Evolutionary conservation across 345 rosid genomes (phyloP), one percentile per base, ranked within the genome.

Genomic region (Sisymbrium irio): DNA sequence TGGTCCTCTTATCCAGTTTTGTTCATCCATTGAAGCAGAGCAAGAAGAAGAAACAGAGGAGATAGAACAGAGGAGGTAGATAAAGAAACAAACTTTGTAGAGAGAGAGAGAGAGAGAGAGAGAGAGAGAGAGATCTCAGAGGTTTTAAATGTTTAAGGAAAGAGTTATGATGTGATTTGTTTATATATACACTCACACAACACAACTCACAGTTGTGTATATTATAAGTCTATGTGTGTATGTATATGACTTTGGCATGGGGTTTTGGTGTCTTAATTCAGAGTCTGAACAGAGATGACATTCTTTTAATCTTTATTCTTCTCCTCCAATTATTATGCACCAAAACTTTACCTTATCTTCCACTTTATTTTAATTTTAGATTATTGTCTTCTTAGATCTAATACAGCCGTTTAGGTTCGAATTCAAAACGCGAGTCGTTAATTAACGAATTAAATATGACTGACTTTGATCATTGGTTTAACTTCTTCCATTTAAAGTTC

Each of bases 1-100:
- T 27, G 90, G 91, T 20, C 97, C 97, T 79, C 95, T 82, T 13
- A 65, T 81, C 96, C 93, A 91, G 59, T 87, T 86, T 88, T 50
- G 61, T 86, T 85, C 58, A 18, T 78, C 81, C 68, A 71, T 28
- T 41, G 45, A 44, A 75, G 42, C 65, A 69, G 65, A 64, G 55
- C 44, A 76, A 71, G 60, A 55, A 53, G 25, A 22, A 22, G 25
- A 22, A 50, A 32, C 64, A 44, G 46, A 46, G 28, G 73, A 49
- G 39, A 36, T 14, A 66, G 54, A 45, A 73, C 67, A 55, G 54
- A 53, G 33, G 75, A 49, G 37, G 18, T 13, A 63, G 55, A 45
- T 18, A 41, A 50, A 37, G 42, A 6, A 14, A 12, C n/a, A 68
- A 66, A 60, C 22, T n/a, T 46, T 17, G 22, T 62, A 4, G 2